Evolutionary conservation across 495 filamentous ascomycete species (phyloP).

Genomic region (Neurospora discreta): DNA sequence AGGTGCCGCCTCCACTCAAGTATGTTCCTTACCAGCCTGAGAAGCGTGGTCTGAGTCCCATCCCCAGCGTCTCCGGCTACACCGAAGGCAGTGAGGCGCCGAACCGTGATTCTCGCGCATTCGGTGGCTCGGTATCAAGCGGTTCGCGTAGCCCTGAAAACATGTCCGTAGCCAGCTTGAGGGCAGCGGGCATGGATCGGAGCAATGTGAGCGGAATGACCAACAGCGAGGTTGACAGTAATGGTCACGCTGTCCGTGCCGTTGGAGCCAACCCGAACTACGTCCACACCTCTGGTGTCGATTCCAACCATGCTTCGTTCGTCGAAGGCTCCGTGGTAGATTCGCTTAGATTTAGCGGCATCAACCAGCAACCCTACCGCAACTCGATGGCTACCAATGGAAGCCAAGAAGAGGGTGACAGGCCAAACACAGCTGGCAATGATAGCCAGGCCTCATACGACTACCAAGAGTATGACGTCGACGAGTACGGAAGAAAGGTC

Average conservation of each 20-base stretch:
- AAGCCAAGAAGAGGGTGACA: conserved; percentile 21
- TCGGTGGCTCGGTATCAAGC: not conserved
- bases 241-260: conserved; percentile 57
- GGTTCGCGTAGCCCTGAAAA: not conserved
- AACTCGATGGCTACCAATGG: conserved; percentile 27
- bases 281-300: conserved; percentile 60
- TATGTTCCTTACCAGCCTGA: conserved; percentile 47
- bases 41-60: conserved; percentile 64
- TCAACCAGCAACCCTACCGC: conserved; percentile 19
- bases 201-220: conserved; percentile 53
- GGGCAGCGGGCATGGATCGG: conserved; percentile 40
- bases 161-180: conserved; percentile 27
- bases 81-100: conserved; percentile 40
- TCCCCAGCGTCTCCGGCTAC: conserved; percentile 79
- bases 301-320: conserved; percentile 81
- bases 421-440: conserved; percentile 14
- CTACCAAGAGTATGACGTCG: conserved; percentile 36
- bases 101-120: conserved; percentile 32
- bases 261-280: conserved; percentile 64
- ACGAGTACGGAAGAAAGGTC: conserved; percentile 44
- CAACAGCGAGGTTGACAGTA: conserved; percentile 54
- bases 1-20: conserved; percentile 43
- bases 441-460: conserved; percentile 22
- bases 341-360: conserved; percentile 36
- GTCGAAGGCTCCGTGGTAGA: conserved; percentile 76